Evolutionary conservation across 192 early-diverging fungal genomes (phyloP), one percentile per base, ranked within the genome.

Genomic region (Coemansia javaensis): DNA sequence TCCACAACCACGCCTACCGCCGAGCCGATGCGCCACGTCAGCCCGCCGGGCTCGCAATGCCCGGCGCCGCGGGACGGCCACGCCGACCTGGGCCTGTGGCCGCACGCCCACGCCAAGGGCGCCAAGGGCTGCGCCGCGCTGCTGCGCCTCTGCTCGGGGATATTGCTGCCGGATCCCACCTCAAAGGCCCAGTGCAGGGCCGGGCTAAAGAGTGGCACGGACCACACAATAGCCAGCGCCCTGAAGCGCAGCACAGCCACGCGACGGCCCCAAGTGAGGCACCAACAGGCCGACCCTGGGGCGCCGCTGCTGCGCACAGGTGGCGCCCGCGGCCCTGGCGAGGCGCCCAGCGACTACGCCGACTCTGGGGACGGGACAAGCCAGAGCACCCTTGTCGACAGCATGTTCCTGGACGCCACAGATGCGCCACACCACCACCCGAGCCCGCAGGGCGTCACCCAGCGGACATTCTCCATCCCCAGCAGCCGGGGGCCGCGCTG

Each of bases 381-480:
- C 33, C 50, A 42, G 10, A 63, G 42, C 47, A 70, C 59, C 15
- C 47, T 70, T 7, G 37, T 55, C 5, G 42, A 46, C 14, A 54
- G 56, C 24, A 47, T 40, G 4, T 3, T 41, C 2, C 12, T 35
- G 10, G 14, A 7, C 14, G 24, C 14, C 5, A 25, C 16, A 14
- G 32, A 40, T 11, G 12, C 13, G n/a, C n/a, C n/a, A n/a, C n/a
- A n/a, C 13, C 14, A 31, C 20, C 3, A 13, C 2, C 16, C 23
- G 5, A 40, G 28, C 28, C 6, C 31, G 14, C 38, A 33, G 37
- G 41, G 49, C 28, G 30, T 51, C 7, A 17, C 17, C 24, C 49
- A 51, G 37, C 22, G n/a, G 23, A 31, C 47, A 32, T 7, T 28
- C 21, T 30, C 0, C 21, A 36, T 23, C 23, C 31, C 16, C 31